Evolutionary conservation across 1,284 basidiomycete genomes (phyloP), one percentile per base, ranked within the genome.

Genomic region (Pseudozyma flocculosa): DNA sequence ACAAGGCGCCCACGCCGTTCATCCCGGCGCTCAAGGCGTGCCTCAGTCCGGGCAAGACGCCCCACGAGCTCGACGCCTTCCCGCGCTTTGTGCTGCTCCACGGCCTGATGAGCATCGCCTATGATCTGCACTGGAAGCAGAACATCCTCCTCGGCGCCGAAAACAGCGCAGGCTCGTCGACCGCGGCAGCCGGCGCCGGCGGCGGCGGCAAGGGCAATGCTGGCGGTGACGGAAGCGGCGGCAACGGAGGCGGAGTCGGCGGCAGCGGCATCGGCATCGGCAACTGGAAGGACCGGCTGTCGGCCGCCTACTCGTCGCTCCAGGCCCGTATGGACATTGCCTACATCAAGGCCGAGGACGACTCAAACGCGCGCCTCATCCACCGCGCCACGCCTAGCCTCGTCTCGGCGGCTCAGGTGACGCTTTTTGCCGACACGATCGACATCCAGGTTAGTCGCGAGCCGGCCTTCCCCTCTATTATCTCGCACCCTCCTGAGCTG

Each of bases 71-170:
- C 1, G 68, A 70, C 36, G 59, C 64, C 5, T 70, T 70, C 32
- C 59, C 61, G 4, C 54, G 61, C 36, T 64, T 64, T 29, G 54
- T 70, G 32, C 57, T 70, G 13, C 44, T 70, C 13, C 68, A 70
- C 42, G 68, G 68, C 43, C 58, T 70, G 13, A 67, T 70, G 64
- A 70, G 68, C 47, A 67, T 70, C 32, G 59, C 68, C 2, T 70
- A 68, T 47, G 68, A 70, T 23, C 46, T 70, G 15, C 64, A 67
- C 39, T 70, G 68, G 68, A 70, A 70, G 48, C 64, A 68, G 18
- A 63, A 70, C 18, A 57, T 67, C 21, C 40, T 70, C 32, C 43
- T 70, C 2, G 68, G 64, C 30, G 65, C 67, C 11, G 67, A 70
- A 17, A 29, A 48, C 3, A 58, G 55, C 24, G n/a, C n/a, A n/a